Evolutionary conservation across 768 basidiomycete genomes (phyloP), one percentile per base, ranked within the genome.

Genomic region (Auricularia heimuer): DNA sequence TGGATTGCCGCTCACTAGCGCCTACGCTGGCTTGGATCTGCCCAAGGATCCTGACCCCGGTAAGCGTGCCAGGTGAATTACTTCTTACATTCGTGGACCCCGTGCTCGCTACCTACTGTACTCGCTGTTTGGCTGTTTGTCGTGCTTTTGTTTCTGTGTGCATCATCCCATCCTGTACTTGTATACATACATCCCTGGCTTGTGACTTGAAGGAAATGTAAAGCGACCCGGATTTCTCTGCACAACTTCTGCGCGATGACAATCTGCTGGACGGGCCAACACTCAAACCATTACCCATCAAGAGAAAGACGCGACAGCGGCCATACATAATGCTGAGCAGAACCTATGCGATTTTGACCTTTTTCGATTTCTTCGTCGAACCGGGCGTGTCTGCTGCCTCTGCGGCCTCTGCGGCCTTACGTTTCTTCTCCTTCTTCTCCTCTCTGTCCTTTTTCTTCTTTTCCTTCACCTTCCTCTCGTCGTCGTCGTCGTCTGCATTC

Each of bases 1-100:
- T 77, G 91, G 89, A n/a, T 77, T 94, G 18, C 92, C 93, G 2
- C 75, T 78, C 74, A 79, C 76, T 76, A 93, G 89, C 72, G 76
- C 95, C 11, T 98, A 84, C 73, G 81, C 82, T 62, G 94, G 88
- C 24, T 75, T 92, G 62, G 71, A 70, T 16, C 69, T 64, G 42
- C 60, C 64, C 24, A 60, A 60, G 34, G 56, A 60, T 18, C 56
- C 56, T 1, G 56, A 60, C 24, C 56, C 56, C 8, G 56, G 56
- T 29, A 60, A 60, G 56, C 56, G 56, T 18, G 56, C 56, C 4
- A 14, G 56, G 33, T 51, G 16, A 18, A 21, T 51, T 51, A 16
- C 7, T 51, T 3, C 44, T 18, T 18, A 3, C 2, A 18, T 45
- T 10, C 10, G 44, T 10, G 11, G 3, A 18, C 44, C 44, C 18